Evolutionary conservation across 306 rosid genomes (phyloP), one percentile per base, ranked within the genome.

Genomic region (Corylus avellana): DNA sequence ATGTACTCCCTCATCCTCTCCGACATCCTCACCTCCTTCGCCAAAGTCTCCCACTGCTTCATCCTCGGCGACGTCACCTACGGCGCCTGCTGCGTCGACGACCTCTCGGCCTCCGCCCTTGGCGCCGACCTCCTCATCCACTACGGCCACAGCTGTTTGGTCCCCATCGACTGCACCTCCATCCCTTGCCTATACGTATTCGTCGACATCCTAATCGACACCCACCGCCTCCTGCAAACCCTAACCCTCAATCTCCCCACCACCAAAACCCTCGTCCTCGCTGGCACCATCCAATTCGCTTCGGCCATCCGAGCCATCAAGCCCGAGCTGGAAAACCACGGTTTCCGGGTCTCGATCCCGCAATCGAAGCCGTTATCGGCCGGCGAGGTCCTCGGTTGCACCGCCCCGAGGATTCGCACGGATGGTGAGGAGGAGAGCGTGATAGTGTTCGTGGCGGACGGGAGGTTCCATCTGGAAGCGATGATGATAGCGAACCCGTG

Each of bases 401-500:
- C 98, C 0, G 97, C 98, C 0, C 98, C 98, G 4, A 92, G 78
- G 76, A 85, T 94, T 12, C 57, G 83, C 17, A 14, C 56, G 44
- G 64, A 70, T 22, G 88, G 37, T 53, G 20, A 70, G 12, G 82
- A 47, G 51, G 93, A 87, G 49, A 81, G 84, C 8, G 90, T 89
- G 20, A 80, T 87, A 72, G 91, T 94, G 47, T 94, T 94, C 29
- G 97, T 94, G 5, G 93, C 98, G 0, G 98, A 94, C 47, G 98
- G 98, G 22, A 82, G 98, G 87, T 94, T 94, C 79, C 98, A 94
- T 81, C 81, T 94, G 22, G 97, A 94, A 57, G 97, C 98, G 4
- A 85, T 94, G 77, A 92, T 94, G 98, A 94, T 94, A 55, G 98
- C 98, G 1, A 94, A 94, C 72, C 98, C 98, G 0, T 91, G 87